Percentiles rank a stretch among this genome's conserved stretches.
Evolutionary conservation across 371 early-diverging fungal genomes (phyloP).

Genomic region (Rhizopus stolonifer): DNA sequence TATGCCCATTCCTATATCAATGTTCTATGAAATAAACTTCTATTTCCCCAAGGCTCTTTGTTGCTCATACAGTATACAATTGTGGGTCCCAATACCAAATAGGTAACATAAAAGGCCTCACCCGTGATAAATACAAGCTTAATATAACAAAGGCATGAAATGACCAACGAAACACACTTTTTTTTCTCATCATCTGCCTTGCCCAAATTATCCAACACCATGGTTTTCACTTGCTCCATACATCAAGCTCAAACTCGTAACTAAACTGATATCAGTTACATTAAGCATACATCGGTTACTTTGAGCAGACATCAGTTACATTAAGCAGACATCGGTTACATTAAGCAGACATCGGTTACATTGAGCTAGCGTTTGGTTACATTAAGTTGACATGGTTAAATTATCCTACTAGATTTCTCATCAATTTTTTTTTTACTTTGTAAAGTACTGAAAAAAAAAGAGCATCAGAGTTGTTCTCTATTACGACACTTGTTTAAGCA

Average conservation of each 20-base stretch:
- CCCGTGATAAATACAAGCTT: constrained; percentile 6
- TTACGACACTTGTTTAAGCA: constrained; percentile 8
- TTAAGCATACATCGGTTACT: not conserved
- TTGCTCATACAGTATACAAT: constrained; percentile 4
- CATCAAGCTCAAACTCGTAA: constrained; percentile 5
- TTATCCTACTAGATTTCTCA: constrained; percentile 6
- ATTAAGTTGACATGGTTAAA: constrained; percentile 4
- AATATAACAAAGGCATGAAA: constrained; percentile 5
- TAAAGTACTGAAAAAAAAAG: constrained; percentile 4
- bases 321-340: constrained; percentile 4
- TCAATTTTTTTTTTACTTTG: constrained; percentile 4
- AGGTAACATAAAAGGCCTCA: constrained; percentile 4
- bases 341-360: constrained; percentile 1
- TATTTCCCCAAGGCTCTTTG: constrained; percentile 3
- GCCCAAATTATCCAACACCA: constrained; percentile 3
- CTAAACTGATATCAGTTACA: constrained; percentile 2
- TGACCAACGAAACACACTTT: constrained; percentile 6
- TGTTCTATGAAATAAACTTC: constrained; percentile 4
- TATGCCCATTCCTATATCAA: constrained; percentile 3
- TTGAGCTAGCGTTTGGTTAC: constrained; percentile 1
- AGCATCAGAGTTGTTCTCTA: constrained; percentile 5
- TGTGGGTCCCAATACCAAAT: constrained; percentile 1
- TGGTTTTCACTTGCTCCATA: constrained; percentile 5
- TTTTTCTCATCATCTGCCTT: constrained; percentile 10
- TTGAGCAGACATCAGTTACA: too few species aligned